Evolutionary conservation across 345 rosid genomes (phyloP).

Genomic region (Capsella bursapastoris): DNA sequence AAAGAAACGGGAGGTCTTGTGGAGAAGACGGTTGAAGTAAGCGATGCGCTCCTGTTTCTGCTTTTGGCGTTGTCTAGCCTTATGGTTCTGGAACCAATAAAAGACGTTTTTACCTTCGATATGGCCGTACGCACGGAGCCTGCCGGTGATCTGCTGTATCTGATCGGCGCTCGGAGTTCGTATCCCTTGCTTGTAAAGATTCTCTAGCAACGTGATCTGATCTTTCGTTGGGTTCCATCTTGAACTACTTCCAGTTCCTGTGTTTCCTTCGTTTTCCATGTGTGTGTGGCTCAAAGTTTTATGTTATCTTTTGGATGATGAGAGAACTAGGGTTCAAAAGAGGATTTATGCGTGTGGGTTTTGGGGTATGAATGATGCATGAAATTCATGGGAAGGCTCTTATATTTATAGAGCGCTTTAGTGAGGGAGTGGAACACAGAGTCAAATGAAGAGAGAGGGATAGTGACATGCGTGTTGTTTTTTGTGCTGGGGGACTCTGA

Average conservation of each 20-base stretch:
- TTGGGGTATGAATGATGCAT: constrained; percentile 26
- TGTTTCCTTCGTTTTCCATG: constrained; percentile 40
- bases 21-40: constrained; percentile 58
- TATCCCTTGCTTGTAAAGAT: constrained; percentile 70
- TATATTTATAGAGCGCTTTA: constrained; percentile 30
- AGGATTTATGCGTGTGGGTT: constrained; percentile 30
- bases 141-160: constrained; percentile 81
- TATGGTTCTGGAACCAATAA: constrained; percentile 98
- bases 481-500: constrained; percentile 82
- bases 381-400: constrained; percentile 27
- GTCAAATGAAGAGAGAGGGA: constrained; percentile 40
- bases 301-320: no score
- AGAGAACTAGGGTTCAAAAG: constrained; percentile 4
- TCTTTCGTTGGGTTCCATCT: constrained; percentile 97
- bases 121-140: constrained; percentile 74
- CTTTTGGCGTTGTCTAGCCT: constrained; percentile 93
- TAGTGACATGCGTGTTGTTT: constrained; percentile 91
- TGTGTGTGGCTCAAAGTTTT: background rate
- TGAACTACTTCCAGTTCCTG: constrained; percentile 46
- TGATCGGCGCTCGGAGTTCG: constrained; percentile 92
- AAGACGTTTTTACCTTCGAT: constrained; percentile 99
- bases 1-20: constrained; percentile 47
- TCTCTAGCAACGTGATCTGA: constrained; percentile 77
- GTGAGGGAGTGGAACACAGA: constrained; percentile 32
- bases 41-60: constrained; percentile 77